These are phyloP conservation scores for Ananas comosus DNA, from an alignment of 176 grass and related monocot genomes.

Conservation along the genomic window DNA sequence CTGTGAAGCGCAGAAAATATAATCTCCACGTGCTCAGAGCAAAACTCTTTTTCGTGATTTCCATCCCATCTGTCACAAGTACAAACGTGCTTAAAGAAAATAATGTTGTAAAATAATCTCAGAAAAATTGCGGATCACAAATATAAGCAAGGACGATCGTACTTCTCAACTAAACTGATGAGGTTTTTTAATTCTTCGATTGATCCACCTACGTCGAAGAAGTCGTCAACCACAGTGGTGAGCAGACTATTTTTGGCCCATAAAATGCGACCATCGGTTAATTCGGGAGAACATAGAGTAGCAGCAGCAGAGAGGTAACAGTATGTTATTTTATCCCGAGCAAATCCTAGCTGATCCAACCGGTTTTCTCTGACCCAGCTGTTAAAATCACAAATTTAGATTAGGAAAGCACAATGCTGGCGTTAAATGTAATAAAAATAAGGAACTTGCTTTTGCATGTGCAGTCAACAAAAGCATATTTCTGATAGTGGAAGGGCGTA, in stretches of 20 bases:
- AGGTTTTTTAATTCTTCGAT: slow-evolving; percentile 56
- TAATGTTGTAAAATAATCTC: neutral
- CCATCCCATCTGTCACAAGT: slow-evolving; percentile 50
- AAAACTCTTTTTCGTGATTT: slow-evolving; percentile 36
- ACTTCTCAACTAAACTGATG: slow-evolving; percentile 51
- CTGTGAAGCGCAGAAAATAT: slow-evolving; percentile 45
- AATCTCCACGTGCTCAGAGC: slow-evolving; percentile 58
- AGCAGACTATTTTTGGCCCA: slow-evolving; percentile 60
- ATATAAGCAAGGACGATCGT: slow-evolving; percentile 11
- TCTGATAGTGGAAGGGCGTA: no score
- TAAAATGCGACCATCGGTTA: slow-evolving; percentile 42
- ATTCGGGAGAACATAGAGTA: slow-evolving; percentile 42
- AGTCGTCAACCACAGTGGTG: slow-evolving; percentile 55
- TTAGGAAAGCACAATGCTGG: slow-evolving; percentile 1
- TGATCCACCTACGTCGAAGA: slow-evolving; percentile 75
- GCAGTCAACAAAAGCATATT: no score
- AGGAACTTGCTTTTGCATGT: neutral
- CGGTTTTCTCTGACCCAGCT: slow-evolving; percentile 58
- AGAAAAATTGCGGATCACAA: neutral
- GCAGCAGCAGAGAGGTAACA: slow-evolving; percentile 62
- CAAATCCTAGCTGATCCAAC: slow-evolving; percentile 60
- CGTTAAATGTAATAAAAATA: neutral
- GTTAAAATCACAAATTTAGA: neutral
- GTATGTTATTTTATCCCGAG: slow-evolving; percentile 49
- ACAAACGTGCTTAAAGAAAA: neutral